These are phyloP conservation scores for Hypoxylon sp. DNA, from an alignment of 2,329 filamentous ascomycete genomes.

Conservation along the genomic window DNA sequence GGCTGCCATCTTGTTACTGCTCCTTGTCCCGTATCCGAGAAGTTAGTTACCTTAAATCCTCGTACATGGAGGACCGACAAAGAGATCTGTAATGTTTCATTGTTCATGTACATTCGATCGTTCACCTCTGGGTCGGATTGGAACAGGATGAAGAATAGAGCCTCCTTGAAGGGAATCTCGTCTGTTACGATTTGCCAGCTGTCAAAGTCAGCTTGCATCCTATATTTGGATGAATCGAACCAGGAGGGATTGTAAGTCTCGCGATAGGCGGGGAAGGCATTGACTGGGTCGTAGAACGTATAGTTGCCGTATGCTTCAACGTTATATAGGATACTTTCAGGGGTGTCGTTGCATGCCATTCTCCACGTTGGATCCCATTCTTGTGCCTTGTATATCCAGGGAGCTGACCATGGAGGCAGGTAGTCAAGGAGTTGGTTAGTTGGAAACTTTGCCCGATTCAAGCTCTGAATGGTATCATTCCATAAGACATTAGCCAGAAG, in stretches of 20 bases:
- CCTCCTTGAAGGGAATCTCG: neutral
- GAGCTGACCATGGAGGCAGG: neutral
- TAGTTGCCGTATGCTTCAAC: neutral
- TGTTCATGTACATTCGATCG: neutral
- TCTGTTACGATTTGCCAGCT: neutral
- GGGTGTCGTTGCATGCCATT: neutral
- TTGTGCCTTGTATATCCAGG: neutral
- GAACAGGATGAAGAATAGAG: neutral
- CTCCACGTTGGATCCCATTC: slow-evolving; percentile 1
- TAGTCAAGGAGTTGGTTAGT: neutral
- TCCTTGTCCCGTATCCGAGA: neutral
- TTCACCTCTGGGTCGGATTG: neutral
- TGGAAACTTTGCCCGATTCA: neutral
- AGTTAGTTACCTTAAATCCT: neutral
- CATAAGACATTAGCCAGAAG: neutral
- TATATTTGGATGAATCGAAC: neutral
- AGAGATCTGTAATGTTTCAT: neutral
- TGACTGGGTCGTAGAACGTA: neutral
- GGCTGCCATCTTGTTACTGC: neutral
- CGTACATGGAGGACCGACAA: neutral
- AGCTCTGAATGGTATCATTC: neutral
- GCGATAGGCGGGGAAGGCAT: neutral
- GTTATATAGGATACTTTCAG: neutral
- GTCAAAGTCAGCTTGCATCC: neutral
- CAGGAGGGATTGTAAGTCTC: neutral